These are phyloP conservation scores for Ministeria vibrans DNA, from an alignment of 78 protist genomes.

Conservation along the genomic window DNA sequence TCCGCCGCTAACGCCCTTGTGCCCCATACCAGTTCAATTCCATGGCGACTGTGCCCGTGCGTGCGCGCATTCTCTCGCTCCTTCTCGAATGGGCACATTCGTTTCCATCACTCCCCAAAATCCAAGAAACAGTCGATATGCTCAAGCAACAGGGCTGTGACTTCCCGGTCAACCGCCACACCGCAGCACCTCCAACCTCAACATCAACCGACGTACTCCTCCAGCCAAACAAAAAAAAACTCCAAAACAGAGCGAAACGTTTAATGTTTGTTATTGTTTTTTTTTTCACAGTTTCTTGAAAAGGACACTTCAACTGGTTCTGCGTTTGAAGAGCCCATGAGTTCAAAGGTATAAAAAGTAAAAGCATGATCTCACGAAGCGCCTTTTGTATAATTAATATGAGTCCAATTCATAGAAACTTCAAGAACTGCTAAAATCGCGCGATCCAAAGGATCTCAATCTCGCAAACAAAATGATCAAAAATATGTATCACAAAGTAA, in stretches of 20 bases:
- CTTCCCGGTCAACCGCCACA: no score
- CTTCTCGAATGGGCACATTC: conserved; percentile 11
- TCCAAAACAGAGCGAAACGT: no score
- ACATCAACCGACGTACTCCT: no score
- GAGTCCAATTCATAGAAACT: neutral
- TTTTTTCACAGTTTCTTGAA: neutral
- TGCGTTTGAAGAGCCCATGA: neutral
- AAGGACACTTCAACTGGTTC: neutral
- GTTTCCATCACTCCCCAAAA: conserved; percentile 9
- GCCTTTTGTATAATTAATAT: no score
- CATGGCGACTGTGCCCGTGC: neutral
- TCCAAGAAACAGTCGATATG: conserved; percentile 22
- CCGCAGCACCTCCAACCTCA: no score
- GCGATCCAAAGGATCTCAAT: neutral
- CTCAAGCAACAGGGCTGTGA: conserved; percentile 16
- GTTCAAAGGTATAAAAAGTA: neutral
- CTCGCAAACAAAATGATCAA: neutral
- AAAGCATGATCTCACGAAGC: neutral
- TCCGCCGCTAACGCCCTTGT: neutral
- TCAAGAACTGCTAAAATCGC: neutral
- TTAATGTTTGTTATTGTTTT: neutral
- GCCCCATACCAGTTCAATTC: neutral
- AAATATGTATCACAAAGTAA: neutral
- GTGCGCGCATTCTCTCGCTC: neutral
- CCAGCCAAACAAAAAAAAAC: no score